Evolutionary conservation across 2,329 filamentous ascomycete species (phyloP).

Genomic region (Colletotrichum nymphaeae): DNA sequence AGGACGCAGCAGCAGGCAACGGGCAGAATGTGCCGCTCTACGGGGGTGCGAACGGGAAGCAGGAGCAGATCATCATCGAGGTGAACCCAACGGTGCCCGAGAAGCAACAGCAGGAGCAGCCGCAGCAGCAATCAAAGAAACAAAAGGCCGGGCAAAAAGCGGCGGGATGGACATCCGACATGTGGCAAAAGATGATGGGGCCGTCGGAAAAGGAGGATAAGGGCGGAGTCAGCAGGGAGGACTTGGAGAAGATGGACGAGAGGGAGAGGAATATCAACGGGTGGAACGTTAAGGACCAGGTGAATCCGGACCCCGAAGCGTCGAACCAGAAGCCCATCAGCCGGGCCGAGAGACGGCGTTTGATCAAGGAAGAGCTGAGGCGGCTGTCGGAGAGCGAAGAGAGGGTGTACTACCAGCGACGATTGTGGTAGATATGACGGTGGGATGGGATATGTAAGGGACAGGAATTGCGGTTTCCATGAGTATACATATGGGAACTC

Average conservation of each 20-base stretch:
- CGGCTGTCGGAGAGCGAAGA: conserved; percentile 57
- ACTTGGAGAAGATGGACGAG: conserved; percentile 40
- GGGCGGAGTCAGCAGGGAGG: conserved; percentile 18
- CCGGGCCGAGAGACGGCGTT: conserved; percentile 63
- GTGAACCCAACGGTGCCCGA: conserved; percentile 48
- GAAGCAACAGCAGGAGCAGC: conserved; percentile 9
- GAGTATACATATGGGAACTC: conserved; percentile 17
- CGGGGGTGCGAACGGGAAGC: conserved; percentile 2
- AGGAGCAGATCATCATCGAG: conserved; percentile 46
- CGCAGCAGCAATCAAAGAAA: conserved; percentile 24
- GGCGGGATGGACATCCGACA: conserved; percentile 29
- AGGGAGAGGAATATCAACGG: conserved; percentile 38
- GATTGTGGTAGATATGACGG: conserved; percentile 58
- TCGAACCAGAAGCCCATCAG: conserved; percentile 60
- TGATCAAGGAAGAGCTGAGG: conserved; percentile 69
- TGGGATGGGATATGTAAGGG: background rate
- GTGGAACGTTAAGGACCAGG: conserved; percentile 35
- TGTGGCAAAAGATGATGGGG: conserved; percentile 27
- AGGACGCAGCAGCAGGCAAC: conserved; percentile 53
- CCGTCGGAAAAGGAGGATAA: conserved; percentile 11
- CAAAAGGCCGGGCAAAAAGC: conserved; percentile 33
- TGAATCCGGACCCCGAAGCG: conserved; percentile 49
- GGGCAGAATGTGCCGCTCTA: conserved; percentile 37
- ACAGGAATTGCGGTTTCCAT: background rate
- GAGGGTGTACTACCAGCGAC: conserved; percentile 65